Conservation (phyloP, 1,139 yeast species). For the Hyphopichia buzzinii region DNA sequence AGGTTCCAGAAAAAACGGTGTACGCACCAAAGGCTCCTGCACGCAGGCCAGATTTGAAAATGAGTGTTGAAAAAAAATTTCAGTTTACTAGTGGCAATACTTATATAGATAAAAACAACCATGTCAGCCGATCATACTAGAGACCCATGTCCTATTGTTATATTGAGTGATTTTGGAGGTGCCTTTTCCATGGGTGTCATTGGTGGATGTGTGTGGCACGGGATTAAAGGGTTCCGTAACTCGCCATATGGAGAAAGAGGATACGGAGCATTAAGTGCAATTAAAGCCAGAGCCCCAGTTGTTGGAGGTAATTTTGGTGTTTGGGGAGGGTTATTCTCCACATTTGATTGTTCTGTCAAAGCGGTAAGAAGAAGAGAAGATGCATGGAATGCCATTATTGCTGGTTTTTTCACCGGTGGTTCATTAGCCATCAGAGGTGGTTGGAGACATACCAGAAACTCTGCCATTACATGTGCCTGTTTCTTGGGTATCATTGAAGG, state of each 20-base stretch:
- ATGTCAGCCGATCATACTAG: slow-evolving; percentile 97
- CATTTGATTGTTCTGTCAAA: slow-evolving; percentile 93
- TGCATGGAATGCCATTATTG: slow-evolving; percentile 97
- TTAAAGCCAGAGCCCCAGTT: slow-evolving; percentile 96
- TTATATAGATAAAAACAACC: slow-evolving; percentile 29
- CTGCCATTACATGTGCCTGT: slow-evolving; percentile 97
- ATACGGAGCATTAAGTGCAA: slow-evolving; percentile 83
- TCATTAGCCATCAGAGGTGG: slow-evolving; percentile 98
- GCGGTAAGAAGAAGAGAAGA: slow-evolving; percentile 97
- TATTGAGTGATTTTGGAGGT: slow-evolving; percentile 96
- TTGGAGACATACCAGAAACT: slow-evolving; percentile 93
- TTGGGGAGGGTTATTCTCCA: slow-evolving; percentile 98
- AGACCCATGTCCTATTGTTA: slow-evolving; percentile 98
- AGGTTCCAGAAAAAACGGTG: too few relatives aligned
- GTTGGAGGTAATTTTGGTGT: slow-evolving; percentile 99
- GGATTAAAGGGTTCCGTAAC: slow-evolving; percentile 97
- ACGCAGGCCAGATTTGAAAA: too few relatives aligned
- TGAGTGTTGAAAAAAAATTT: too few relatives aligned
- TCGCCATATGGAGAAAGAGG: slow-evolving; percentile 96
- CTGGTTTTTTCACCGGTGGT: slow-evolving; percentile 99
- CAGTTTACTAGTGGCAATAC: too few relatives aligned
- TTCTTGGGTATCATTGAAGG: slow-evolving; percentile 96
- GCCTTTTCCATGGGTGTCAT: slow-evolving; percentile 98
- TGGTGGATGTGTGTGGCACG: slow-evolving; percentile 99
- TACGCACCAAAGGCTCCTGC: too few relatives aligned